Evolutionary conservation across 306 rosid genomes (phyloP).

Genomic region (Citrullus colocynthis): DNA sequence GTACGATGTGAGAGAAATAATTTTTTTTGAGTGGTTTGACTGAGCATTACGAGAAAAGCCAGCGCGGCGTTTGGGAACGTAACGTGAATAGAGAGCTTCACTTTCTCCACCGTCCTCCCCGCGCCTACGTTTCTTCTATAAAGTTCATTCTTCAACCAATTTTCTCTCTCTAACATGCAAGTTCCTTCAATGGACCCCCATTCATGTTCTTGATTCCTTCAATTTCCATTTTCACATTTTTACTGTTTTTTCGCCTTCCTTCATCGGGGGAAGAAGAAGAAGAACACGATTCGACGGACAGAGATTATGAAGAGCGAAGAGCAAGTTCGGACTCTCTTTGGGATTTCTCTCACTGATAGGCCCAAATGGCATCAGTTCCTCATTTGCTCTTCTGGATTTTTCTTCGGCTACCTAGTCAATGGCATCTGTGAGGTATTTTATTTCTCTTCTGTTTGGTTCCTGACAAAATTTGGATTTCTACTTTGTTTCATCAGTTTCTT

Average conservation of each 20-base stretch:
- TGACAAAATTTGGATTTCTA: background rate
- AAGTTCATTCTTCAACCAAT: background rate
- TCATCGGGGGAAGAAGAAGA: background rate
- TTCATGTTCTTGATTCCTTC: background rate
- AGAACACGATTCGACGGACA: background rate
- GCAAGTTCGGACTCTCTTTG: slow-evolving; percentile 63
- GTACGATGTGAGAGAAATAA: too few species aligned
- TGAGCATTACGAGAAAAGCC: background rate
- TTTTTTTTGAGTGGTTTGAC: too few species aligned
- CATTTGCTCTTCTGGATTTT: slow-evolving; percentile 86
- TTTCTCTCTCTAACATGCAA: slow-evolving; percentile 4
- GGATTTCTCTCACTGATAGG: slow-evolving; percentile 76
- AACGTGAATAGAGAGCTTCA: background rate
- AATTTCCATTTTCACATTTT: background rate
- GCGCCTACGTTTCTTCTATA: background rate
- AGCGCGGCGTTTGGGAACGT: background rate
- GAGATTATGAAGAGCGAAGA: slow-evolving; percentile 58
- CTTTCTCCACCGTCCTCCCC: background rate
- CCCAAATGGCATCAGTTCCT: slow-evolving; percentile 90
- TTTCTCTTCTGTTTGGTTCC: slow-evolving; percentile 12
- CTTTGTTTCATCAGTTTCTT: background rate
- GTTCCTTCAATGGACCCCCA: background rate
- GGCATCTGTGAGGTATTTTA: slow-evolving; percentile 78
- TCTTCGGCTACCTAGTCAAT: slow-evolving; percentile 91
- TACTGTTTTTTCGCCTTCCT: background rate